A percentile compares a stretch with the other conserved stretches of the same genome.
Evolutionary conservation across 805 yeast species (phyloP).

Genomic region (Nakazawaea populi): DNA sequence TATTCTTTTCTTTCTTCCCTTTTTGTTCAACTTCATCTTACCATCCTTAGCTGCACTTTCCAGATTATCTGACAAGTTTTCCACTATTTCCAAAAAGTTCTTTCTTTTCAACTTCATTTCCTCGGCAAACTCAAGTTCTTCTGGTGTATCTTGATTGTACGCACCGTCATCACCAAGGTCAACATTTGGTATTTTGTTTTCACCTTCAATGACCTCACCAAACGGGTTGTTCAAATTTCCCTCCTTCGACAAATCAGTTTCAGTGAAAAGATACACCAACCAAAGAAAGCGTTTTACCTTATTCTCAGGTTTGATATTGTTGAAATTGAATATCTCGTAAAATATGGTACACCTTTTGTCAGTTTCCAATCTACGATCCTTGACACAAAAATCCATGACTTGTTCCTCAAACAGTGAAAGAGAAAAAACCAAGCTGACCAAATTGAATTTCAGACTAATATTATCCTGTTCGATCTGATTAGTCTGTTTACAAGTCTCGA

Average conservation of each 20-base stretch:
- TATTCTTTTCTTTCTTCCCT: constrained; percentile 10
- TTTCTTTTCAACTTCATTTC: constrained; percentile 40
- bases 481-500: constrained; percentile 22
- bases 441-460: constrained; percentile 4
- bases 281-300: constrained; percentile 75
- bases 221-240: constrained; percentile 30
- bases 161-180: constrained; percentile 21
- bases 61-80: constrained; percentile 13
- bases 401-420: constrained; percentile 59
- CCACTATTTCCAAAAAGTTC: constrained; percentile 34
- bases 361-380: constrained; percentile 16
- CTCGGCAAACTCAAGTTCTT: constrained; percentile 41
- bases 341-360: constrained; percentile 28
- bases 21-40: constrained; percentile 10
- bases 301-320: constrained; percentile 52
- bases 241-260: constrained; percentile 55
- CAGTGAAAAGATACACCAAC: constrained; percentile 76
- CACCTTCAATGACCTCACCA: constrained; percentile 6
- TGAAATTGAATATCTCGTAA: constrained; percentile 68
- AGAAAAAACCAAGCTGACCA: constrained; percentile 59
- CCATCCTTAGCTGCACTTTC: constrained; percentile 3
- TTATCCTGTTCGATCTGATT: constrained; percentile 7
- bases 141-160: constrained; percentile 42
- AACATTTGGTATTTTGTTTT: constrained; percentile 17
- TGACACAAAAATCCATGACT: constrained; percentile 31